Evolutionary conservation across 1,139 yeast genomes (phyloP), one percentile per base, ranked within the genome.

Genomic region (Entelexis sorbosivorans): DNA sequence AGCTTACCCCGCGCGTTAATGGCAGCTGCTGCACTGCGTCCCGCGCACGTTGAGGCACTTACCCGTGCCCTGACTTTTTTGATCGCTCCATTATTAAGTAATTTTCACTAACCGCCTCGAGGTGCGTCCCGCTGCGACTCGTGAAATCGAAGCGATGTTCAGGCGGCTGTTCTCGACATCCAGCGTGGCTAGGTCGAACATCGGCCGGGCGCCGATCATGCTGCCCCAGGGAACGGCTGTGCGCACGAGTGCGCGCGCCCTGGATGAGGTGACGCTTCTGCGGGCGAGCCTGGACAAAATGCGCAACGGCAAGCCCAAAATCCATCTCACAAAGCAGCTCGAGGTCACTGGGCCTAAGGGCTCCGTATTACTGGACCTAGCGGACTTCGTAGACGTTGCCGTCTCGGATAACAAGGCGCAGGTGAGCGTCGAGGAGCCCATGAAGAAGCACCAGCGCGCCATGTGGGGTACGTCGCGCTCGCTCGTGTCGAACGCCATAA

Each of bases 401-500:
- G 58, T 84, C 7, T 53, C 48, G 35, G 51, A 65, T 29, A 71
- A 70, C 42, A 70, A 71, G 52, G 65, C 85, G 17, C 62, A 63
- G 8, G 81, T 91, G 2, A 58, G 70, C 1, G 86, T 91, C 6
- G 67, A 71, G 33, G 75, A 85, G 62, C 72, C 81, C 6, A 66
- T 66, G 2, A 73, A 77, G 61, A 82, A 78, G 63, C 72, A 78
- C 50, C 98, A 93, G 70, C 78, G 82, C 58, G 73, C 93, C 34
- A 79, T 91, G 78, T 93, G 98, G 98, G 99, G 98, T 14, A 91
- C 98, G 9, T 76, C 85, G 47, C 77, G 98, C 63, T 77, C 94
- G 0, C 73, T 82, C 54, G 67, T 93, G 48, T 79, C 79, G 62
- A 91, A 91, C 68, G 78, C 83, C 61, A 74, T 91, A 38, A 73